A percentile compares a stretch with the other conserved stretches of the same genome.
Evolutionary conservation across 2,329 filamentous ascomycete species (phyloP).

Genomic region (Waltergamsia citrina): DNA sequence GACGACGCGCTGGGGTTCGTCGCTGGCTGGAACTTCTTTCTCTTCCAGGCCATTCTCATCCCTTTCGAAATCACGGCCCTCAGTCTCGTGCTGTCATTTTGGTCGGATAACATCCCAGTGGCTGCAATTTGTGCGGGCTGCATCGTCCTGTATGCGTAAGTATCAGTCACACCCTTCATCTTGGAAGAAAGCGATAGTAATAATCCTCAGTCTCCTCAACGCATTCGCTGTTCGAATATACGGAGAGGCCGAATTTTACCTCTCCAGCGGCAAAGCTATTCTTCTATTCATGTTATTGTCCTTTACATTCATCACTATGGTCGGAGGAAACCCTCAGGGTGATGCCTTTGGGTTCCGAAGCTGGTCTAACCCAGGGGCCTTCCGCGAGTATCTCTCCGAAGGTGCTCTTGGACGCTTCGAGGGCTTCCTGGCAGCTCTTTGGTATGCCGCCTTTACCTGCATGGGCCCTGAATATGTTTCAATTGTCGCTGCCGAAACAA

Average conservation of each 20-base stretch:
- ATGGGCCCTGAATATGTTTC: constrained; percentile 54
- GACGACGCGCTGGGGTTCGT: constrained; percentile 49
- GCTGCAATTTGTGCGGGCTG: constrained; percentile 32
- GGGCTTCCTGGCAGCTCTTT: constrained; percentile 55
- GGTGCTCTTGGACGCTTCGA: constrained; percentile 55
- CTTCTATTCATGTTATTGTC: constrained; percentile 50
- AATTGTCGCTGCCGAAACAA: constrained; percentile 54
- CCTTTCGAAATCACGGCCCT: constrained; percentile 40
- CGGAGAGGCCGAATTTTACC: constrained; percentile 35
- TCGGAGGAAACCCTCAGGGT: constrained; percentile 47
- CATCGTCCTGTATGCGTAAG: constrained; percentile 25
- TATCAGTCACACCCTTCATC: too few species aligned
- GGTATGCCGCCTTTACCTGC: constrained; percentile 30
- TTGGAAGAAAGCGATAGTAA: too few species aligned
- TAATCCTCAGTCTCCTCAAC: constrained; percentile 27
- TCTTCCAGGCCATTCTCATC: constrained; percentile 39
- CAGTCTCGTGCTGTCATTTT: constrained; percentile 25
- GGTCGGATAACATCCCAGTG: constrained; percentile 18
- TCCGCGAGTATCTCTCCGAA: constrained; percentile 42
- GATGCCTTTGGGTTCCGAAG: constrained; percentile 55
- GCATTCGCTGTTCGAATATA: constrained; percentile 29
- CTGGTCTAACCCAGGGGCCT: constrained; percentile 50
- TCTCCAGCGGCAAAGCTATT: constrained; percentile 41
- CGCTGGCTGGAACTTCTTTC: constrained; percentile 39
- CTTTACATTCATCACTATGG: constrained; percentile 48